Percentiles rank a stretch among this genome's conserved stretches.
phyloP scores from a whole-genome alignment of 108 stramenopile species.

The Conticribra weissflogii region DNA sequence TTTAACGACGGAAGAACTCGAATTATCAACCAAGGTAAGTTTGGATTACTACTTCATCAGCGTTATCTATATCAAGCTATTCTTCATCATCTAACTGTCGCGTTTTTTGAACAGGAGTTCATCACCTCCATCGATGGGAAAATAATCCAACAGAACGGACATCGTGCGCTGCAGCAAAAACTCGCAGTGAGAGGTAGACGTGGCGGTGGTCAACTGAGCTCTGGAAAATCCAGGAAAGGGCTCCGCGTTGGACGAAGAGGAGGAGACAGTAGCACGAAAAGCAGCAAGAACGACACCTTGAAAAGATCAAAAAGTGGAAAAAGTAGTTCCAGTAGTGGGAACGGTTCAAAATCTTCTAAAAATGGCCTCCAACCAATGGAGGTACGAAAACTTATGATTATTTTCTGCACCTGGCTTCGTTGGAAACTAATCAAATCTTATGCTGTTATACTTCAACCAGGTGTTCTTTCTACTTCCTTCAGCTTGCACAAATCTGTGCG shows the following conservation, averaged over 20 bases:
- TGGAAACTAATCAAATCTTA: too few species aligned
- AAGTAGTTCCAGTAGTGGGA: too few species aligned
- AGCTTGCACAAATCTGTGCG: conserved; percentile 33
- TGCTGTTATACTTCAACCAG: too few species aligned
- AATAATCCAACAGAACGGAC: background rate
- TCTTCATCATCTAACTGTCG: background rate
- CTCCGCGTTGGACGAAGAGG: background rate
- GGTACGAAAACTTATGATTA: too few species aligned
- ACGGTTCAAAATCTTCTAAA: too few species aligned
- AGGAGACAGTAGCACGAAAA: background rate
- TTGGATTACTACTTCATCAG: background rate
- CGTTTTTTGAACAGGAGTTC: background rate
- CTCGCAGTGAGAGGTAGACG: background rate
- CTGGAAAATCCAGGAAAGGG: background rate
- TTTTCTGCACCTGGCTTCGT: too few species aligned
- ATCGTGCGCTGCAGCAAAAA: background rate
- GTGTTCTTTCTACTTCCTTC: conserved; percentile 35
- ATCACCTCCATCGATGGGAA: background rate
- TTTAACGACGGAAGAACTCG: conserved; percentile 6
- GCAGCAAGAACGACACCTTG: background rate
- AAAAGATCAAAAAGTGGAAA: background rate
- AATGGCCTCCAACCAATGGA: too few species aligned
- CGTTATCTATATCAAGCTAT: background rate
- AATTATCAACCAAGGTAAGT: conserved; percentile 10
- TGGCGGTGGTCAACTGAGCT: background rate